Evolutionary conservation across 2,329 filamentous ascomycete genomes (phyloP), one percentile per base, ranked within the genome.

Genomic region (Colletotrichum sp.): DNA sequence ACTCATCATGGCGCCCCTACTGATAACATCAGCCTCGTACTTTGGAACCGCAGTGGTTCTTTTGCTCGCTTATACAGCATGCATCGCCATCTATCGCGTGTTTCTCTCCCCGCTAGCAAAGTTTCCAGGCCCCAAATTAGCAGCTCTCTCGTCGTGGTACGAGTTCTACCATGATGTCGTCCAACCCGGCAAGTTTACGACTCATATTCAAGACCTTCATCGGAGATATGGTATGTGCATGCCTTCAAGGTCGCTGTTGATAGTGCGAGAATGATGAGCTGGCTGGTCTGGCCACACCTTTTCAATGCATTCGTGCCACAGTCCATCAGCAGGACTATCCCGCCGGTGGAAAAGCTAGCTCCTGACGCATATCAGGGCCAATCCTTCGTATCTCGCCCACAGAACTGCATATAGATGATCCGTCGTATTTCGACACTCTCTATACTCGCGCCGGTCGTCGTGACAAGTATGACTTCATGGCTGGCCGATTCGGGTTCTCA

Each of bases 311-410:
- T 52, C 43, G 10, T 52, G 43, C n/a, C n/a, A 52, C 12, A 43
- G n/a, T 21, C 12, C 10, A 52, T 21, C n/a, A 5, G 43, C 43
- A 52, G 43, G 12, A 21, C 43, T 6, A 21, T 52, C 43, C n/a
- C 10, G 43, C n/a, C 7, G 43, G n/a, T 52, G 13, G 8, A 13
- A 52, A n/a, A 52, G 43, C 43, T 52, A 52, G 43, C 43, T 21
- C n/a, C 43, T 52, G n/a, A 64, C 16, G 5, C 0, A 24, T 24
- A 5, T 34, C 14, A 83, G 81, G 81, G 5, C 81, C 82, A 14
- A 84, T 86, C 58, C 79, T 85, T 59, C 83, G 85, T 38, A 86
- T 85, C 76, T 83, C 80, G 71, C 84, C 84, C 10, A 62, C 78
- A 34, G 79, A 82, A 71, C 73, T 83, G 2, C 79, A 80, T 67